Evolutionary conservation across 2,329 filamentous ascomycete species (phyloP), one percentile per base, ranked within the genome.

Genomic region (Periglandula ipomoeae): DNA sequence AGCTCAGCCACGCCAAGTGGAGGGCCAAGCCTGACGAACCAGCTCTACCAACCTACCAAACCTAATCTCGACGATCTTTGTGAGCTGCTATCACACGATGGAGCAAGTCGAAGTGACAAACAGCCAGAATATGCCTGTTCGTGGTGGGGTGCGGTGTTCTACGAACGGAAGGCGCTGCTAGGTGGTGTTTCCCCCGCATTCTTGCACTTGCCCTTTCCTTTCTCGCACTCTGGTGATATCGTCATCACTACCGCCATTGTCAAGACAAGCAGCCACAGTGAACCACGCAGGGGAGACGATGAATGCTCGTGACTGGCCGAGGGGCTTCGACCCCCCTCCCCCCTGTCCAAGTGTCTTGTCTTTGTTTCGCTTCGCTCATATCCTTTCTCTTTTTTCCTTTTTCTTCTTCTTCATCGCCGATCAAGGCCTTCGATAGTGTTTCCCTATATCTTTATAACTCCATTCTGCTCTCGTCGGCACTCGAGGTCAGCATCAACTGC

Each of bases 51-150:
- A 27, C 20, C 23, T 23, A 40, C 53, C 51, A 53, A 63, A 62
- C 61, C 51, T 56, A 60, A 61, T 61, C 57, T 63, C 47, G 55
- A 62, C 54, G 50, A 57, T 61, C 53, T 37, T 47, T 26, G 24
- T 35, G 20, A 32, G 42, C 48, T 38, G 23, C 20, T 26, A n/a
- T 45, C 40, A 39, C 40, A 30, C n/a, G 9, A 40, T 22, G 35
- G 26, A 15, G 23, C 24, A 30, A 22, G 4, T n/a, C 40, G 8
- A 43, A 43, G 9, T 30, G n/a, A 15, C 24, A 32, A 27, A 27
- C 23, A 32, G 26, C 19, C 40, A 27, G 22, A 17, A 11, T 37
- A 24, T 23, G 22, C 22, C 19, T 30, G 7, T 13, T 27, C 17
- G n/a, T 40, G 35, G 23, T 27, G 44, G 44, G 22, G 23, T 46